Evolutionary conservation across 805 yeast genomes (phyloP).

Genomic region (Suhomyces kilbournensis): DNA sequence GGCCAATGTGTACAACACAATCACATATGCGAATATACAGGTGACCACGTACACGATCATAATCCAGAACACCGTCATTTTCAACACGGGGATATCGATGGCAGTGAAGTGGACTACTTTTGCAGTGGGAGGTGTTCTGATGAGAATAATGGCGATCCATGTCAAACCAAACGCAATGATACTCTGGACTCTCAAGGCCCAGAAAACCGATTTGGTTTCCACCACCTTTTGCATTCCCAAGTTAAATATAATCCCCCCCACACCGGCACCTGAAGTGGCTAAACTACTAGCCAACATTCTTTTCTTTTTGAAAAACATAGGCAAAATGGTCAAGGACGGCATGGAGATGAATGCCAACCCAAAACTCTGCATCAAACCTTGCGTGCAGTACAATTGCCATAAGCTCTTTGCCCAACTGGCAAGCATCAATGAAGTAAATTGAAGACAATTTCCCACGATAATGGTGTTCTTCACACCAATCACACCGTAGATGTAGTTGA

Average conservation of each 20-base stretch:
- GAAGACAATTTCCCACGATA: conserved; percentile 17
- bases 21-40: conserved; percentile 25
- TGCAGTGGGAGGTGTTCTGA: conserved; percentile 11
- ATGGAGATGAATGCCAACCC: conserved; percentile 21
- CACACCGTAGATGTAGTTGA: conserved; percentile 17
- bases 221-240: conserved; percentile 24
- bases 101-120: conserved; percentile 9
- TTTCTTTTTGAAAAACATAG: conserved; percentile 21
- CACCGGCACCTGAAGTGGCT: conserved; percentile 22
- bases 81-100: conserved; percentile 12
- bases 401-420: conserved; percentile 18
- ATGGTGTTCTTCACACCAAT: conserved; percentile 16
- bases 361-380: conserved; percentile 21
- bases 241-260: conserved; percentile 22
- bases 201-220: conserved; percentile 15
- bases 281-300: conserved; percentile 18
- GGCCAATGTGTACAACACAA: conserved; percentile 23
- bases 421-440: conserved; percentile 19
- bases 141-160: conserved; percentile 6
- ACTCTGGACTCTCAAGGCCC: conserved; percentile 22
- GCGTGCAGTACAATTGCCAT: conserved; percentile 24
- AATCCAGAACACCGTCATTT: conserved; percentile 15
- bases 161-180: conserved; percentile 9
- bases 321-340: conserved; percentile 18
- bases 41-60: conserved; percentile 14